Evolutionary conservation across 176 grass and related monocot genomes (phyloP).

Genomic region (Alloteropsis semialata): DNA sequence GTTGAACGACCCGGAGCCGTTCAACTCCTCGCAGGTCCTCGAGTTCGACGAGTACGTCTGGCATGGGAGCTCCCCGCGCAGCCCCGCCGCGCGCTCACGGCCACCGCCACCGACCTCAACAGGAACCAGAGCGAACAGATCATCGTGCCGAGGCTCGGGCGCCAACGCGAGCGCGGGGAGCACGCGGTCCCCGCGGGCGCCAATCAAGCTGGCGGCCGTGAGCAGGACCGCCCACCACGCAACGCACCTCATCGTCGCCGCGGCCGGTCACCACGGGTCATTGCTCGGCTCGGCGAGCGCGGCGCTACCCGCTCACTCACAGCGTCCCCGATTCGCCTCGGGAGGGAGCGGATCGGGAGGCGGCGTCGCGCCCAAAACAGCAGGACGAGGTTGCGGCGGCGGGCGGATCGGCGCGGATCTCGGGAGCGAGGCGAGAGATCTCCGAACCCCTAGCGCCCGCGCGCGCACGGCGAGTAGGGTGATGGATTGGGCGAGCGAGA

Average conservation of each 20-base stretch:
- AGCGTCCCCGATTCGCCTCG: neutral
- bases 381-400: neutral
- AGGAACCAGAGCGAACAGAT: neutral
- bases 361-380: neutral
- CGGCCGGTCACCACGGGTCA: neutral
- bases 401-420: slow-evolving; percentile 8
- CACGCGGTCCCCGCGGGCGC: neutral
- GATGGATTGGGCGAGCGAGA: neutral
- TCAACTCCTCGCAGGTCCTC: slow-evolving; percentile 66
- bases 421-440: slow-evolving; percentile 5
- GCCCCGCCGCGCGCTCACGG: neutral
- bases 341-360: neutral
- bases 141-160: neutral
- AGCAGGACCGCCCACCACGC: slow-evolving; percentile 31
- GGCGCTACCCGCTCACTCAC: neutral
- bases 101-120: neutral
- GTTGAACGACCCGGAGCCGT: slow-evolving; percentile 75
- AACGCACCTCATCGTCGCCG: neutral
- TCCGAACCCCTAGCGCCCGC: slow-evolving; percentile 20
- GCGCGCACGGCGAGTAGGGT: neutral
- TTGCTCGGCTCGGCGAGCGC: neutral
- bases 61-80: slow-evolving; percentile 15
- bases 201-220: neutral
- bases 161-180: neutral
- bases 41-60: slow-evolving; percentile 29